Evolutionary conservation across 805 yeast species (phyloP), one percentile per base, ranked within the genome.

Genomic region (Lipomyces chichibuensis): DNA sequence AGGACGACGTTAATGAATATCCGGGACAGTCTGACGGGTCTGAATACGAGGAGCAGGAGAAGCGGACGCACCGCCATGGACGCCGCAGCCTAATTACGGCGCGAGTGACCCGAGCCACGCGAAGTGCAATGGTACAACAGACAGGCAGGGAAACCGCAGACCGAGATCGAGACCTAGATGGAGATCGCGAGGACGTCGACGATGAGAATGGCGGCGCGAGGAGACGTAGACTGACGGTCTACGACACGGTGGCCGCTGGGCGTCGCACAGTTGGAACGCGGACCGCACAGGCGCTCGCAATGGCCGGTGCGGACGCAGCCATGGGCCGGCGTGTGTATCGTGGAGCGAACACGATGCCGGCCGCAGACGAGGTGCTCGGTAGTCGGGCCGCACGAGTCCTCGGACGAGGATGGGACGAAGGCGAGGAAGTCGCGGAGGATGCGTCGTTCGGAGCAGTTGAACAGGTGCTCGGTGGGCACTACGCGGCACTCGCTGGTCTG

Each of bases 261-360:
- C 59, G 59, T 14, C 43, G 56, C 17, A 17, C 29, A 4, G 17
- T 56, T 17, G 56, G 56, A 20, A 29, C 56, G 9, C 59, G 49
- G 14, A 32, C 32, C 3, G 59, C 59, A 14, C 37, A 27, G 49
- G 17, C 14, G 59, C 27, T 23, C 54, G 55, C 55, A 1, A 25
- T 25, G 55, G 33, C 14, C 33, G 55, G 33, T 13, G 49, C 37
- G 56, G 49, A 56, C n/a, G 14, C 43, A 14, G n/a, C 9, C 43
- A 25, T 56, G 29, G 59, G 59, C 17, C 59, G 59, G 49, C 32
- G 49, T 9, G 59, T 56, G 54, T 56, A 52, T 29, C 55, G 33
- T 8, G 11, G n/a, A 2, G 9, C n/a, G 35, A 23, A n/a, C 20
- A 29, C 29, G 14, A 52, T 52, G 59, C 59, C 59, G 14, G 27